A percentile compares a stretch with the other conserved stretches of the same genome.
Evolutionary conservation across 2,329 filamentous ascomycete genomes (phyloP).

Genomic region (Penicillium sp.): DNA sequence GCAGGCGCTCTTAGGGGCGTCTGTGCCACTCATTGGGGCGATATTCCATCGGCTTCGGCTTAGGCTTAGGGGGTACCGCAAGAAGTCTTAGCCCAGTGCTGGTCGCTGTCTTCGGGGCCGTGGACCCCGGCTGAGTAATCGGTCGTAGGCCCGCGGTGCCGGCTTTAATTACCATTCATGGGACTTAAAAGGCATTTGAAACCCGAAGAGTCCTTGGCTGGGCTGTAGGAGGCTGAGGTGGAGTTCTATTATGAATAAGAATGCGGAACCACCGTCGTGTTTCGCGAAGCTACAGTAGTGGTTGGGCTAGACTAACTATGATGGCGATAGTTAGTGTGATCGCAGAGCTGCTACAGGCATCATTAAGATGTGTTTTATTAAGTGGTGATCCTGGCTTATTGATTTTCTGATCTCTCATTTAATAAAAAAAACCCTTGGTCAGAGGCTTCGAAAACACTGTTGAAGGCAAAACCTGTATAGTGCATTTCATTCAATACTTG

Average conservation of each 20-base stretch:
- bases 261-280: background rate
- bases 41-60: background rate
- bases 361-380: background rate
- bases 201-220: background rate
- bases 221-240: background rate
- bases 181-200: background rate
- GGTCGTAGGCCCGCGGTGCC: background rate
- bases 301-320: background rate
- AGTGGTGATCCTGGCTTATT: too few relatives aligned
- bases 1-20: slow-evolving; percentile 26
- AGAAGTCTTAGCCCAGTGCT: slow-evolving; percentile 3
- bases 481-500: too few relatives aligned
- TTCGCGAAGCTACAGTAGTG: background rate
- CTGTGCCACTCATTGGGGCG: slow-evolving; percentile 11
- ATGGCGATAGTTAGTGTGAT: too few relatives aligned
- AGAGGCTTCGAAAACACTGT: too few relatives aligned
- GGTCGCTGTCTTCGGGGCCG: too few relatives aligned
- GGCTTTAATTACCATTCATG: background rate
- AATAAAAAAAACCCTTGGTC: too few relatives aligned
- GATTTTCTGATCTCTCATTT: too few relatives aligned
- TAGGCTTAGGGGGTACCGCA: background rate
- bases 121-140: slow-evolving; percentile 3
- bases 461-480: too few relatives aligned
- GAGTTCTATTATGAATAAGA: background rate
- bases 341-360: background rate